A percentile compares a stretch with the other conserved stretches of the same genome.
phyloP scores from a whole-genome alignment of 2,329 filamentous ascomycete genomes.

The Zasmidium cellare region DNA sequence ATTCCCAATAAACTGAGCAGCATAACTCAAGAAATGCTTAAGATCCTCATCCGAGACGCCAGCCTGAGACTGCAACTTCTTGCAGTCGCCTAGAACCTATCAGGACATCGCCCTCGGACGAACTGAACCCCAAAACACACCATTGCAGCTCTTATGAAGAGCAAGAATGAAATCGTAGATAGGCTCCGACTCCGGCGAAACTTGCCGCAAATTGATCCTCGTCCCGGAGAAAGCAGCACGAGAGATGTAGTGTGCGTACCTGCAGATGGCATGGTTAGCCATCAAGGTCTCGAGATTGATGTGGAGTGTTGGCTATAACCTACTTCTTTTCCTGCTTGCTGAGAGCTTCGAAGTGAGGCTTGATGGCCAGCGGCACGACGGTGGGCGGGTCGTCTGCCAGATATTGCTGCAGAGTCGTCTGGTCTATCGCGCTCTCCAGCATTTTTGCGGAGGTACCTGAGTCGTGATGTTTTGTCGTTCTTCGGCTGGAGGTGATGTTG shows the following conservation, averaged over 20 bases:
- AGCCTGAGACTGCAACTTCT: constrained; percentile 43
- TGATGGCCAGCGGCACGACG: constrained; percentile 84
- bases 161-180: constrained; percentile 58
- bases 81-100: constrained; percentile 47
- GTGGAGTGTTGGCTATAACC: constrained; percentile 60
- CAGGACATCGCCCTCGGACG: constrained; percentile 1
- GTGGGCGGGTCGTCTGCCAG: constrained; percentile 88
- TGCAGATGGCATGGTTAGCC: neutral
- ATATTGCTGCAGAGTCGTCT: constrained; percentile 63
- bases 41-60: constrained; percentile 44
- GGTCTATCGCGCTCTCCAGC: constrained; percentile 39
- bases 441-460: constrained; percentile 1
- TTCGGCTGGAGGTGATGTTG: neutral
- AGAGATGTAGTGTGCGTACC: constrained; percentile 60
- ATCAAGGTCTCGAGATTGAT: constrained; percentile 61
- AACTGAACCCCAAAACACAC: constrained; percentile 12
- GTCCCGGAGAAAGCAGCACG: constrained; percentile 53
- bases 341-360: constrained; percentile 84
- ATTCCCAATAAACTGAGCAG: constrained; percentile 54
- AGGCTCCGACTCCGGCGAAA: constrained; percentile 51
- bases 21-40: constrained; percentile 43
- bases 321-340: constrained; percentile 70
- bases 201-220: constrained; percentile 54
- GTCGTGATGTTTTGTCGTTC: neutral
- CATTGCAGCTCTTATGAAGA: constrained; percentile 47